Percentiles rank a stretch among this genome's conserved stretches.
Conservation (phyloP, 179 eudicot genomes). For the Amaranthus tricolor region DNA sequence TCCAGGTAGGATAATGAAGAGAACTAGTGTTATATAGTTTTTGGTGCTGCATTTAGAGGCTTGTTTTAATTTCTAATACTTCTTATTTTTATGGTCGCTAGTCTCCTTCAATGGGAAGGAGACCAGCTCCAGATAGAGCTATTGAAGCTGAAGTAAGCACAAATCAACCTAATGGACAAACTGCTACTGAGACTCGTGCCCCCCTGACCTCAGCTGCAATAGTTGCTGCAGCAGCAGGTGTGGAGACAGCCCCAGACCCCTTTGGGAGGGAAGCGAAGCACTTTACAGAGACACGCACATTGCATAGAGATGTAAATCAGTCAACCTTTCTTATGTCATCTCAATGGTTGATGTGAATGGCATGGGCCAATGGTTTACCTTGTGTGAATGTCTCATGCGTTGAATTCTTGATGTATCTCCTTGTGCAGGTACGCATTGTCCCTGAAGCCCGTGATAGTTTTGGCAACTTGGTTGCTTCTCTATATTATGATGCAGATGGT, state of each 20-base stretch:
- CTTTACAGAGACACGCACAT: conserved; percentile 83
- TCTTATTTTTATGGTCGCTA: conserved; percentile 21
- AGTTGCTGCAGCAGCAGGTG: conserved; percentile 51
- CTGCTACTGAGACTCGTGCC: conserved; percentile 53
- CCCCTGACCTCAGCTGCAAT: conserved; percentile 83
- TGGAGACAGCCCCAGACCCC: conserved; percentile 71
- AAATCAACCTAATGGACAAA: conserved; percentile 61
- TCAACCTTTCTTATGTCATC: conserved; percentile 15
- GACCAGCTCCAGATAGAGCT: conserved; percentile 46
- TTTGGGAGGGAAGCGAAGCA: conserved; percentile 96
- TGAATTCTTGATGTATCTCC: conserved; percentile 8
- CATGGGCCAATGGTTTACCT: no score
- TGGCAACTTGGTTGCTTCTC: conserved; percentile 82
- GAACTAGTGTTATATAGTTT: neutral
- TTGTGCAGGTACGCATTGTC: conserved; percentile 77
- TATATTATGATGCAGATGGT: conserved; percentile 84
- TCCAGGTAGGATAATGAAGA: conserved; percentile 52
- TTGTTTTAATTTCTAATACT: conserved; percentile 1
- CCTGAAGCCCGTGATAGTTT: conserved; percentile 78
- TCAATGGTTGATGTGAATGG: conserved; percentile 7
- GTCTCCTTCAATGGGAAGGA: conserved; percentile 95
- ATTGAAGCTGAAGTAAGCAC: conserved; percentile 42
- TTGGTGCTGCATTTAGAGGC: conserved; percentile 9
- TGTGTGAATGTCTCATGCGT: neutral
- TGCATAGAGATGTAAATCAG: conserved; percentile 83